These are phyloP conservation scores for Aspergillus floridensis DNA, from an alignment of 2,329 filamentous ascomycete species.

Conservation along the genomic window DNA sequence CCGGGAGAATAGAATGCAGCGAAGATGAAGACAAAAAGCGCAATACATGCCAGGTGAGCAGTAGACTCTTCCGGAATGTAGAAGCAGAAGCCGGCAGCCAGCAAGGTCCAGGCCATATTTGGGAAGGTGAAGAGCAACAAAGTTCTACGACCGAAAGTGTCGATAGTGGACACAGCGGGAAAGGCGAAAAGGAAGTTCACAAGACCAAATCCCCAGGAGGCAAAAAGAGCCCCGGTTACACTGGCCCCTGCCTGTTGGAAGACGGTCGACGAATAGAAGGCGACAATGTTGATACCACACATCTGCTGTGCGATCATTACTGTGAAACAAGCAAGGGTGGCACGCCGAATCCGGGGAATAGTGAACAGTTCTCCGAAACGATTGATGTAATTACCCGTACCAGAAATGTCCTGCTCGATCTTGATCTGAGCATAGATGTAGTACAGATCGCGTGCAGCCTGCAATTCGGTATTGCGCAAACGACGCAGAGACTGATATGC, in stretches of 20 bases:
- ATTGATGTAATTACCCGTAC: slow-evolving; percentile 56
- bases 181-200: slow-evolving; percentile 66
- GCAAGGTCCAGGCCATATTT: slow-evolving; percentile 65
- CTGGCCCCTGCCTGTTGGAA: slow-evolving; percentile 55
- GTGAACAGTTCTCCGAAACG: slow-evolving; percentile 57
- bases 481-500: slow-evolving; percentile 60
- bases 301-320: slow-evolving; percentile 79
- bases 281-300: slow-evolving; percentile 71
- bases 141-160: slow-evolving; percentile 63
- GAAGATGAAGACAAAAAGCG: slow-evolving; percentile 64
- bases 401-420: slow-evolving; percentile 44
- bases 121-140: slow-evolving; percentile 66
- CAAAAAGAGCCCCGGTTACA: slow-evolving; percentile 57
- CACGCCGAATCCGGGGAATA: slow-evolving; percentile 52
- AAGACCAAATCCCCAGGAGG: slow-evolving; percentile 64
- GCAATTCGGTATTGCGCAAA: slow-evolving; percentile 58
- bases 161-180: slow-evolving; percentile 64
- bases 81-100: slow-evolving; percentile 61
- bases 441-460: slow-evolving; percentile 62
- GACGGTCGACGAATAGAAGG: slow-evolving; percentile 68
- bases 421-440: slow-evolving; percentile 56
- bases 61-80: slow-evolving; percentile 46
- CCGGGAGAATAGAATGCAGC: slow-evolving; percentile 63
- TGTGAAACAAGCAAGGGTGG: slow-evolving; percentile 71
- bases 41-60: slow-evolving; percentile 54